Conservation (phyloP, 2,329 filamentous ascomycete species). For the Raffaelea arxii region DNA sequence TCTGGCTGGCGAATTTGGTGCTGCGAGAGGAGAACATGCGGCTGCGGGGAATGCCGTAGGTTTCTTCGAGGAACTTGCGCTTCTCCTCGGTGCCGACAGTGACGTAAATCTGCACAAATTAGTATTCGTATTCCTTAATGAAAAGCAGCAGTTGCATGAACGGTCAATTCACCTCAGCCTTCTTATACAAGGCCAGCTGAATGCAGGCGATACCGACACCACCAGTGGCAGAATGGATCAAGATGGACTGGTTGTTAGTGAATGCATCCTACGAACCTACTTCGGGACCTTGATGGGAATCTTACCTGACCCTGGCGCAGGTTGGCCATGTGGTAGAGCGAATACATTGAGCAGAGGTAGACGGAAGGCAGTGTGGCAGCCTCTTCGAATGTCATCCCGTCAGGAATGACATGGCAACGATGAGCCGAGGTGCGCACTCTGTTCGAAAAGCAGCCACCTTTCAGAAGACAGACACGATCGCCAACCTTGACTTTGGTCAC, state of each 20-base stretch:
- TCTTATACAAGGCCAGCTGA: too few species aligned
- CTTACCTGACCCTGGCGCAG: background rate
- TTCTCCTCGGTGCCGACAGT: slow-evolving; percentile 31
- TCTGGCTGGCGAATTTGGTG: slow-evolving; percentile 19
- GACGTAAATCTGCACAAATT: too few species aligned
- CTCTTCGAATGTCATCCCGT: background rate
- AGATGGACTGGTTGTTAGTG: background rate
- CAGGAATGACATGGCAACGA: background rate
- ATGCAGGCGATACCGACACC: too few species aligned
- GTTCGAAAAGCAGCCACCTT: too few species aligned
- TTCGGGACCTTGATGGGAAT: too few species aligned
- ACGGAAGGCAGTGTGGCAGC: background rate
- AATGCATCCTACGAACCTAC: too few species aligned
- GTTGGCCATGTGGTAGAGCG: background rate
- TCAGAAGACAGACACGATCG: too few species aligned
- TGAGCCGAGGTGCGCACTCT: too few species aligned
- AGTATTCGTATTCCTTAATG: too few species aligned
- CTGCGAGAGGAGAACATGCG: slow-evolving; percentile 26
- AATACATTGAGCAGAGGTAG: background rate
- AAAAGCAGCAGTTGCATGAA: too few species aligned
- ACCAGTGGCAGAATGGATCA: background rate
- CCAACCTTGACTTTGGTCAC: too few species aligned
- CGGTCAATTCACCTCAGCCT: too few species aligned
- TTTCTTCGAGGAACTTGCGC: slow-evolving; percentile 25
- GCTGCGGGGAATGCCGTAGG: slow-evolving; percentile 25